Evolutionary conservation across 202 grass and related monocot species (phyloP).

Genomic region (Digitaria exilis): DNA sequence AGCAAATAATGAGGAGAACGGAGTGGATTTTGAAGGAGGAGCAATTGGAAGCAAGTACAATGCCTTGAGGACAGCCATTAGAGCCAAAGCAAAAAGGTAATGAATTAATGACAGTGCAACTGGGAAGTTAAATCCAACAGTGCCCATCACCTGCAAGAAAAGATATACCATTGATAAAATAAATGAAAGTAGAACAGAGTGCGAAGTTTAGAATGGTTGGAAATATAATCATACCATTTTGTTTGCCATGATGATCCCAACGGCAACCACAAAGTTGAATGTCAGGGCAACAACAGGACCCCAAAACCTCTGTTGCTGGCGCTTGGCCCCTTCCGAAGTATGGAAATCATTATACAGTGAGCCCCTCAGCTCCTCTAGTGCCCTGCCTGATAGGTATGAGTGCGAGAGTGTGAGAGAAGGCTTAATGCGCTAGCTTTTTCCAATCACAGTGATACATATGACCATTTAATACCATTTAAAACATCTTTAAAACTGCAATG

Average conservation of each 20-base stretch:
- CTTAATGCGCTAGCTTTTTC: slow-evolving; percentile 27
- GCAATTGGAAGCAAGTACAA: slow-evolving; percentile 82
- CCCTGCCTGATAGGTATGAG: slow-evolving; percentile 49
- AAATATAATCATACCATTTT: slow-evolving; percentile 71
- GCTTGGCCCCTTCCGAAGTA: slow-evolving; percentile 90
- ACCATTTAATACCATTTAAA: slow-evolving; percentile 1
- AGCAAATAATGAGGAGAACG: slow-evolving; percentile 84
- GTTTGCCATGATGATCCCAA: slow-evolving; percentile 98
- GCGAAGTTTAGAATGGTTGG: slow-evolving; percentile 27
- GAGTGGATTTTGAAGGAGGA: slow-evolving; percentile 86
- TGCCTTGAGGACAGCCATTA: slow-evolving; percentile 84
- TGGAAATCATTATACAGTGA: slow-evolving; percentile 80
- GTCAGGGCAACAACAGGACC: slow-evolving; percentile 79
- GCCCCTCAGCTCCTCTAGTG: slow-evolving; percentile 74
- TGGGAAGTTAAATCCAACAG: slow-evolving; percentile 93
- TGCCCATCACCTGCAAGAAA: slow-evolving; percentile 81
- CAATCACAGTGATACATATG: slow-evolving; percentile 14
- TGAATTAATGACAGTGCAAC: slow-evolving; percentile 89
- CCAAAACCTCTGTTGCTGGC: slow-evolving; percentile 82
- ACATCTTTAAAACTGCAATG: slow-evolving; percentile 5
- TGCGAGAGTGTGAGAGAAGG: background rate
- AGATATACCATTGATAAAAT: slow-evolving; percentile 11
- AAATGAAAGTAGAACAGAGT: slow-evolving; percentile 8
- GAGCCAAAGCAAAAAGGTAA: slow-evolving; percentile 74
- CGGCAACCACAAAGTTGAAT: slow-evolving; percentile 92